These are phyloP conservation scores for Sabuloglossum arenarium DNA, from an alignment of 495 filamentous ascomycete genomes.

Conservation along the genomic window DNA sequence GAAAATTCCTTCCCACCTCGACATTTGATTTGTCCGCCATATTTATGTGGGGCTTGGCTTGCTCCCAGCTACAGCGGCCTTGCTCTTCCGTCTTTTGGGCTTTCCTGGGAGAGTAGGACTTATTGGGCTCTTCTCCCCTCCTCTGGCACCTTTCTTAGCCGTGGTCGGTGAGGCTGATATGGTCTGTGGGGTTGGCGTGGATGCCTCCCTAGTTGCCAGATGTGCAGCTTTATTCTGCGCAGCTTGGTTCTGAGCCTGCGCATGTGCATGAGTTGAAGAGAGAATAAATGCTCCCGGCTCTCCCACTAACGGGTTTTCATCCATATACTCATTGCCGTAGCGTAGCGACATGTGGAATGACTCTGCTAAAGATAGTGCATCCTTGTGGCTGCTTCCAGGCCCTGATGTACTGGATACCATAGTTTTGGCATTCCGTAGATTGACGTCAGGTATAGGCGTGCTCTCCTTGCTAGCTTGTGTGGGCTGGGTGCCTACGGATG, in stretches of 20 bases:
- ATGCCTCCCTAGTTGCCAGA: neutral
- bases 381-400: neutral
- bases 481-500: constrained; percentile 13
- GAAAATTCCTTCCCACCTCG: neutral
- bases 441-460: constrained; percentile 37
- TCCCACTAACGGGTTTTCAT: constrained; percentile 74
- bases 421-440: constrained; percentile 8
- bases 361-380: constrained; percentile 32
- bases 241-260: constrained; percentile 4
- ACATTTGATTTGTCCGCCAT: neutral
- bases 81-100: constrained; percentile 39
- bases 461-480: constrained; percentile 31
- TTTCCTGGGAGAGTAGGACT: constrained; percentile 24
- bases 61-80: constrained; percentile 5
- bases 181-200: neutral
- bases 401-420: constrained; percentile 5
- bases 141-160: neutral
- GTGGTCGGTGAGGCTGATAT: constrained; percentile 8
- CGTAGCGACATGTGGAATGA: constrained; percentile 40
- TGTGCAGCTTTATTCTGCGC: neutral
- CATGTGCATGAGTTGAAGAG: constrained; percentile 29
- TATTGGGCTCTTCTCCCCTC: constrained; percentile 24
- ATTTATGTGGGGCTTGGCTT: neutral
- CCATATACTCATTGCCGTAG: constrained; percentile 65
- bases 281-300: constrained; percentile 75